These are phyloP conservation scores for Emericellopsis atlantica DNA, from an alignment of 2,329 filamentous ascomycete genomes.

Conservation along the genomic window DNA sequence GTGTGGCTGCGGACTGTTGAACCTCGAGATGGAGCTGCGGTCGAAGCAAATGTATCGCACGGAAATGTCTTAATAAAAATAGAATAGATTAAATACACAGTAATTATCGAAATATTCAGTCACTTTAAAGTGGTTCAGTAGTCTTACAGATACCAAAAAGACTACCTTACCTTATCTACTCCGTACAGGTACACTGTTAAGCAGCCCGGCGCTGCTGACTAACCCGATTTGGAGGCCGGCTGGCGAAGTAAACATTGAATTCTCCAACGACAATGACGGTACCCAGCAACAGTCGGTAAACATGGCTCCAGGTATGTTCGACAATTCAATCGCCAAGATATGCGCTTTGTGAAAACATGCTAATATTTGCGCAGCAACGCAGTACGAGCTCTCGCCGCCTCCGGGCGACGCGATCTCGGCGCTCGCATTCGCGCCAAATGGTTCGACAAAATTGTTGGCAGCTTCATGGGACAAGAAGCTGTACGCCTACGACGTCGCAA, in stretches of 20 bases:
- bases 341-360: not conserved
- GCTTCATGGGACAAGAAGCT: constrained; percentile 91
- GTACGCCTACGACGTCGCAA: constrained; percentile 71
- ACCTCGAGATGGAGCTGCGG: not conserved
- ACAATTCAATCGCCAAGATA: not conserved
- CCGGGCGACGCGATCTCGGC: constrained; percentile 81
- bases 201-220: no score
- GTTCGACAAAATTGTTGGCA: constrained; percentile 68
- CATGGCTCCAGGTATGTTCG: constrained; percentile 28
- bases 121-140: no score
- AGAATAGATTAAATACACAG: no score
- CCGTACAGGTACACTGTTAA: no score
- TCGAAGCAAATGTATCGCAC: not conserved
- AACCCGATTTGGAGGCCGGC: not conserved
- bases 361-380: constrained; percentile 36
- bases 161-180: no score
- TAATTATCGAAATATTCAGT: no score
- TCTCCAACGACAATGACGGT: constrained; percentile 6
- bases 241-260: constrained; percentile 20
- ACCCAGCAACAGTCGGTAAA: constrained; percentile 1
- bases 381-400: constrained; percentile 73
- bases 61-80: no score
- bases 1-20: not conserved
- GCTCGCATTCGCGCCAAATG: constrained; percentile 69
- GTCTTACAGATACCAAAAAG: no score